These are phyloP conservation scores for Candida dubliniensis DNA, from an alignment of 1,139 yeast genomes.

Conservation along the genomic window DNA sequence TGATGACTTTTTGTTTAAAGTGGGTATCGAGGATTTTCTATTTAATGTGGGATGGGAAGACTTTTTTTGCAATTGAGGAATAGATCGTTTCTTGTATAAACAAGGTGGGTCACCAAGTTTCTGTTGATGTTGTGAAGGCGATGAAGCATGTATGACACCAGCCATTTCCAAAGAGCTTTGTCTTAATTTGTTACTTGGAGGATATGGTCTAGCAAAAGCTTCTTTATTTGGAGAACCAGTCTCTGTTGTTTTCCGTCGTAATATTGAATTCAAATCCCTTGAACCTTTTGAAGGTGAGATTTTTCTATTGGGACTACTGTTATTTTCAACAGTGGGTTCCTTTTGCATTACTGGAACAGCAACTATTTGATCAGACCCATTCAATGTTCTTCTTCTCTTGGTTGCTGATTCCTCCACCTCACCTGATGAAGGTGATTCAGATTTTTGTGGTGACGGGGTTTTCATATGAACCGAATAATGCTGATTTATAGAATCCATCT, in stretches of 20 bases:
- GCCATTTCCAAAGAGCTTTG: constrained; percentile 37
- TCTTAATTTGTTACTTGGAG: constrained; percentile 29
- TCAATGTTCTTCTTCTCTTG: constrained; percentile 37
- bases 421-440: background rate
- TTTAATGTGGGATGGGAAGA: constrained; percentile 19
- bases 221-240: constrained; percentile 19
- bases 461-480: constrained; percentile 35
- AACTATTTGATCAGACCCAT: constrained; percentile 31
- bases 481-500: constrained; percentile 43
- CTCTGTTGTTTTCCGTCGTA: constrained; percentile 20
- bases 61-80: constrained; percentile 17
- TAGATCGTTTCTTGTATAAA: constrained; percentile 6
- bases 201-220: constrained; percentile 26
- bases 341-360: constrained; percentile 11
- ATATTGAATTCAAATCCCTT: constrained; percentile 37
- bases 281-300: constrained; percentile 45
- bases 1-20: constrained; percentile 18
- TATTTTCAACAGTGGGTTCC: constrained; percentile 3
- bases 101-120: background rate
- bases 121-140: constrained; percentile 15
- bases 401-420: constrained; percentile 16
- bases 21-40: constrained; percentile 15
- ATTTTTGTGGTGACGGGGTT: constrained; percentile 14
- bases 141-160: constrained; percentile 24
- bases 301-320: constrained; percentile 19